These are phyloP conservation scores for Morella rubra DNA, from an alignment of 306 rosid species.

Conservation along the genomic window DNA sequence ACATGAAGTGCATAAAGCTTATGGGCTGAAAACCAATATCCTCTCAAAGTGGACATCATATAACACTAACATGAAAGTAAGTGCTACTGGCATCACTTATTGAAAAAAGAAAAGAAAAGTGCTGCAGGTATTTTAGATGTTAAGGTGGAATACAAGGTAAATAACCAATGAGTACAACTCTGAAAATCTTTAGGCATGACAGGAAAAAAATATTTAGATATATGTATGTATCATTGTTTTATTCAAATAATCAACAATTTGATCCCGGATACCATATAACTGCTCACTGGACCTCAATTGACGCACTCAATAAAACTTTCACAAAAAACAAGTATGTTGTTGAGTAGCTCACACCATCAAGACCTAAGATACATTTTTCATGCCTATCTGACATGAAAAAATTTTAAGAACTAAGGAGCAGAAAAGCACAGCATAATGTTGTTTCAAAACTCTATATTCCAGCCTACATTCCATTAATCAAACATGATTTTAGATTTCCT, in stretches of 20 bases:
- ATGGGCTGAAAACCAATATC: neutral
- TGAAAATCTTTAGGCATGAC: neutral
- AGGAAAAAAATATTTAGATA: neutral
- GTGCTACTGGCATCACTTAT: neutral
- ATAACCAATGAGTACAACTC: neutral
- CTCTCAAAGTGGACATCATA: neutral
- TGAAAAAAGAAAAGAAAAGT: neutral
- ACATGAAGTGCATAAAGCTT: neutral
- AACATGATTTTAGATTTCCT: neutral
- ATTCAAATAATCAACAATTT: neutral
- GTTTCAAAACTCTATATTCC: neutral
- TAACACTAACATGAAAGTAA: neutral
- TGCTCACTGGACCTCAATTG: neutral
- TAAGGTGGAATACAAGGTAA: neutral
- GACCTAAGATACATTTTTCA: neutral
- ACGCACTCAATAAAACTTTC: neutral
- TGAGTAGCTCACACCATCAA: neutral
- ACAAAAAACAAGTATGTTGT: neutral
- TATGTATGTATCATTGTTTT: too few species aligned
- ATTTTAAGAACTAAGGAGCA: neutral
- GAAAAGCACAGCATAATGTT: neutral
- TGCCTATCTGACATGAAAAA: neutral
- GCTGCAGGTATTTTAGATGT: neutral
- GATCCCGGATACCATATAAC: neutral
- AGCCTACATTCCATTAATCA: neutral